Evolutionary conservation across 1,139 yeast genomes (phyloP), one percentile per base, ranked within the genome.

Genomic region (Zygotorulaspora mrakii): DNA sequence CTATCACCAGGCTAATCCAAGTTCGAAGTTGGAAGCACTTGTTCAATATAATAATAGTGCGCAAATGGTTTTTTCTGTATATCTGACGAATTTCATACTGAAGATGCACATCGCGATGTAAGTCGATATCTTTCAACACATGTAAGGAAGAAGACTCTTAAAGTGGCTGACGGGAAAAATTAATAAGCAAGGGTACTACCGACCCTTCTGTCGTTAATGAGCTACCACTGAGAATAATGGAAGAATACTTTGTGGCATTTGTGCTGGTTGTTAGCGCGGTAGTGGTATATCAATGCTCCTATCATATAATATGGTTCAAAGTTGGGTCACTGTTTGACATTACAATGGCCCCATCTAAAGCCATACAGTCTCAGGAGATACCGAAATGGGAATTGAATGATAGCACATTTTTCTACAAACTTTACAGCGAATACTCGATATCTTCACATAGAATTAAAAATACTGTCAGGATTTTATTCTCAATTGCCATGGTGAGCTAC

Each of bases 351-450:
- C 28, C 35, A 9, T 26, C 43, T 10, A 29, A 20, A 4, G 26
- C 18, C 14, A 33, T 17, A 13, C 26, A 30, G 13, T 27, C 21
- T 5, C 28, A 18, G 5, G 17, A 28, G 20, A 26, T 40, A 13
- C 44, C 46, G 5, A 21, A 13, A 16, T 23, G 40, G 12, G 46
- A 40, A 7, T 11, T 36, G 21, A 39, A 43, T 17, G 47, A 40
- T 12, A 39, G 39, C 21, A 38, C 46, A 2, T 59, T 59, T 33
- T 35, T 56, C 8, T 49, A 50, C 39, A 60, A 53, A 26, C 49
- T 60, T 14, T 56, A 59, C 43, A 45, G 55, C 4, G 58, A 55
- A 36, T 59, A 59, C 42, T 53, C 63, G 2, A 35, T 59, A 2
- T 47, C 62, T 5, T 61, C 64, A 2, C 40, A 45, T 16, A 48